Evolutionary conservation across 1,284 basidiomycete genomes (phyloP).

Genomic region (Marasmius fiardii): DNA sequence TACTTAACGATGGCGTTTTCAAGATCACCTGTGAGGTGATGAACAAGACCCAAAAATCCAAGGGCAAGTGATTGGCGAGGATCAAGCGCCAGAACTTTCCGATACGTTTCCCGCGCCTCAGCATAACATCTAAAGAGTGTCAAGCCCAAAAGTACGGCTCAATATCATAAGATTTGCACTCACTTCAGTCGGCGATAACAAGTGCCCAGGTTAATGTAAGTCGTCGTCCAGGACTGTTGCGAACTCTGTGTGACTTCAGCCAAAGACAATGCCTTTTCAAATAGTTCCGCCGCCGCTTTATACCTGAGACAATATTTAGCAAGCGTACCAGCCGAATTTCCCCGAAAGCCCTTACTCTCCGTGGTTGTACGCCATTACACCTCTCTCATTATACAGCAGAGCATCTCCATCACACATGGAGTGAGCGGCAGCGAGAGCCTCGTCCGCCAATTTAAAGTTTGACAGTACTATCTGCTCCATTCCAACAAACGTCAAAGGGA

Average conservation of each 20-base stretch:
- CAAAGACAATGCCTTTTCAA: constrained; percentile 68
- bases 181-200: constrained; percentile 78
- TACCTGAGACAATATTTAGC: constrained; percentile 43
- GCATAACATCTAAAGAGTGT: constrained; percentile 51
- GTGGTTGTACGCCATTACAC: constrained; percentile 88
- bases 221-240: constrained; percentile 80
- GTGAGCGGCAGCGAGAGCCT: constrained; percentile 82
- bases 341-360: constrained; percentile 58
- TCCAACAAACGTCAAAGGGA: constrained; percentile 94
- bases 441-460: constrained; percentile 79
- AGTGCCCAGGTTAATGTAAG: constrained; percentile 90
- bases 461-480: constrained; percentile 97
- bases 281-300: constrained; percentile 66
- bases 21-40: constrained; percentile 69
- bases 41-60: constrained; percentile 81
- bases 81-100: constrained; percentile 77
- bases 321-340: constrained; percentile 3
- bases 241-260: constrained; percentile 84
- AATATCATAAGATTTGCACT: constrained; percentile 22
- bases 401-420: constrained; percentile 85
- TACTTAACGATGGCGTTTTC: constrained; percentile 84
- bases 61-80: constrained; percentile 76
- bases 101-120: constrained; percentile 71
- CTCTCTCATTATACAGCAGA: constrained; percentile 87
- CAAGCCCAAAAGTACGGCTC: background rate